Percentiles rank a stretch among this genome's conserved stretches.
These are phyloP conservation scores for Chrysanthemum makinoi DNA, from an alignment of 129 eudicot genomes.

Conservation along the genomic window DNA sequence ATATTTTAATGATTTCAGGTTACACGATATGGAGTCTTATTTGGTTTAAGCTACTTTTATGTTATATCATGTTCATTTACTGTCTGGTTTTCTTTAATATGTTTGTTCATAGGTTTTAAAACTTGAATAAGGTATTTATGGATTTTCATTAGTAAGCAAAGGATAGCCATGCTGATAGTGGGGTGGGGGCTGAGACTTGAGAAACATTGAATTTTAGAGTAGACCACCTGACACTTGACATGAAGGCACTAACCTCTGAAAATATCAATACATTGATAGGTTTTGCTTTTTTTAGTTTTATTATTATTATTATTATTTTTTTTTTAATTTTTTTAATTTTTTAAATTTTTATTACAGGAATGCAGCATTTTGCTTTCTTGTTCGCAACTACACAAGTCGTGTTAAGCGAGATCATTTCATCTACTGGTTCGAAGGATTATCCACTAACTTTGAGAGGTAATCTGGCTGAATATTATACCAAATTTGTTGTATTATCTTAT, in stretches of 20 bases:
- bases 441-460: conserved; percentile 68
- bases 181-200: neutral
- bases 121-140: conserved; percentile 2
- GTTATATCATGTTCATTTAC: no score
- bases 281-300: neutral
- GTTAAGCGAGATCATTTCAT: conserved; percentile 51
- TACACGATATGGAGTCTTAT: neutral
- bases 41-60: neutral
- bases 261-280: conserved; percentile 1
- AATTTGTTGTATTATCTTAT: neutral
- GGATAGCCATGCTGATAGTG: neutral
- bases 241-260: neutral
- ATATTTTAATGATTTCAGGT: neutral
- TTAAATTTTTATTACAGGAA: conserved; percentile 52
- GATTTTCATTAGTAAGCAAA: neutral
- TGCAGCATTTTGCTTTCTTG: conserved; percentile 70
- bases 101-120: neutral
- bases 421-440: conserved; percentile 84
- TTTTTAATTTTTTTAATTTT: neutral
- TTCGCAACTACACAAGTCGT: conserved; percentile 49
- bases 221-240: neutral
- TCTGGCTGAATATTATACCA: conserved; percentile 8
- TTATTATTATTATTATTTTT: no score
- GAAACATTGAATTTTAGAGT: neutral
- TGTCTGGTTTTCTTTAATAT: no score